These are phyloP conservation scores for Leccinum disarticulatum DNA, from an alignment of 768 basidiomycete species.

Conservation along the genomic window DNA sequence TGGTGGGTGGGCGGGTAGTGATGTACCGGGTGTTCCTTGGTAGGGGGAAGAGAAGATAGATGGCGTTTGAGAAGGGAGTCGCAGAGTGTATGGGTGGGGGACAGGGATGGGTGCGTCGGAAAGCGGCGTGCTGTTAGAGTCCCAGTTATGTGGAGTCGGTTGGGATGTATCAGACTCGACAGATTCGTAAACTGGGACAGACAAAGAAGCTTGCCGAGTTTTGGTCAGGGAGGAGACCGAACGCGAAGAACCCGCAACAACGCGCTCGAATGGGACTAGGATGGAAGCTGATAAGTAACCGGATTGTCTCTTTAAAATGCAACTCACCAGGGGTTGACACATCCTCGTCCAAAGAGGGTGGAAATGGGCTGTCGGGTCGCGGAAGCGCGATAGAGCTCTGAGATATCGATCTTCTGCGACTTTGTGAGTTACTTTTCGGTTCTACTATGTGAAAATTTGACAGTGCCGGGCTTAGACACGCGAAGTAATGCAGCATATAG, in stretches of 20 bases:
- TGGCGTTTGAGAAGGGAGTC: slow-evolving; percentile 18
- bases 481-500: slow-evolving; percentile 7
- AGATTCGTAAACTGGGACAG: slow-evolving; percentile 10
- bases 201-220: slow-evolving; percentile 6
- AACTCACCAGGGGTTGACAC: slow-evolving; percentile 15
- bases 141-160: neutral
- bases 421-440: slow-evolving; percentile 8
- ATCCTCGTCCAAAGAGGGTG: slow-evolving; percentile 1
- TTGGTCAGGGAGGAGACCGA: slow-evolving; percentile 8
- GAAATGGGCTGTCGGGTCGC: slow-evolving; percentile 1
- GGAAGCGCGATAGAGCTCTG: slow-evolving; percentile 1
- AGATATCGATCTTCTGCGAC: slow-evolving; percentile 6
- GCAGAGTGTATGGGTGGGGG: slow-evolving; percentile 23
- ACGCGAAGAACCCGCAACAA: slow-evolving; percentile 11
- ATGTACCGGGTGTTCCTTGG: slow-evolving; percentile 16
- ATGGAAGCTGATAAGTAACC: slow-evolving; percentile 5
- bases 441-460: slow-evolving; percentile 7
- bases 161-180: slow-evolving; percentile 8
- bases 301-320: neutral
- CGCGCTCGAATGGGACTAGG: slow-evolving; percentile 12
- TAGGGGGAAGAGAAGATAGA: slow-evolving; percentile 18
- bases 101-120: slow-evolving; percentile 20
- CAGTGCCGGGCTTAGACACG: slow-evolving; percentile 8
- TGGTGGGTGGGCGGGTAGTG: slow-evolving; percentile 30
- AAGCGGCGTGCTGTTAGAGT: slow-evolving; percentile 2